Evolutionary conservation across 441 rosid species (phyloP), one percentile per base, ranked within the genome.

Genomic region (Biscutella laevigata): DNA sequence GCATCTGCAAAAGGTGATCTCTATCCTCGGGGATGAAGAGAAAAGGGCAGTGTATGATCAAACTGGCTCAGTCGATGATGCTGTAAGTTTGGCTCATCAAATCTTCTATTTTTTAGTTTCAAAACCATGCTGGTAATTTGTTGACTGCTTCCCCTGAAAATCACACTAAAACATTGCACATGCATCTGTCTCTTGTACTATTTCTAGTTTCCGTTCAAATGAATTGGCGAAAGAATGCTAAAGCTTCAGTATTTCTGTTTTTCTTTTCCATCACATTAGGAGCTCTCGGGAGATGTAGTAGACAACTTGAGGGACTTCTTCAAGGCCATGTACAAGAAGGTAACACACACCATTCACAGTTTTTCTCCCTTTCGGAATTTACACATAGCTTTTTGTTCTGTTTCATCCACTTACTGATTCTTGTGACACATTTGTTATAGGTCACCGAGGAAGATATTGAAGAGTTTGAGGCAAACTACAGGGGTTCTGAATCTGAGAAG

Each of bases 401-500:
- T 32, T 55, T 29, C 40, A 14, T 25, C 32, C 40, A 26, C 41
- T 48, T 44, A 28, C 43, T 17, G 13, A 27, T 51, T 12, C 26
- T 4, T 42, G 5, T 38, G 62, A 14, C 32, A 16, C 20, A 47
- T 46, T 17, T 25, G 32, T 5, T 56, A 55, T 69, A 91, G 96
- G 83, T 88, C 44, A 88, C 96, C 14, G 89, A 80, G 62, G 86
- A 84, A 51, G 95, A 88, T 56, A 79, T 91, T 20, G 89, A 78
- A 66, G 95, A 83, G 77, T 88, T 88, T 68, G 84, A 82, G 70
- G 94, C 91, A 46, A 82, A 75, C 66, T 82, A 91, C 48, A 79
- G 96, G 70, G 98, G 96, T 9, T 88, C 96, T 28, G 88, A 88
- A 60, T 85, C 87, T 1, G 96, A 91, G 80, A 80, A 82, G 80